Base-by-base conservation (phyloP, 768 basidiomycete species). In the Lactarius trivialis region DNA sequence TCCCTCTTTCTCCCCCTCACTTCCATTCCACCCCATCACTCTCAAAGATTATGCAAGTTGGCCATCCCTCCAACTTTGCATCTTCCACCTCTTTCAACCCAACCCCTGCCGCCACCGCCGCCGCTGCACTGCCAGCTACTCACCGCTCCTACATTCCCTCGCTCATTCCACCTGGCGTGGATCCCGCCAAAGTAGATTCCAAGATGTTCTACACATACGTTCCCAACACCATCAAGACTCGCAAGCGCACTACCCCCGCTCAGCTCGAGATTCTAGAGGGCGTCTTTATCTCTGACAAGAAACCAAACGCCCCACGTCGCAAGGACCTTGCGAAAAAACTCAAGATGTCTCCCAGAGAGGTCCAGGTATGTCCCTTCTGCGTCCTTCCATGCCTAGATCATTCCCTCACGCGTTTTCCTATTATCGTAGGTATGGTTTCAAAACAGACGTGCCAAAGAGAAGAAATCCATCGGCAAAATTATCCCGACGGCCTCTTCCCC, bases 141-240 rank as follows among this genome's bases (percentile, higher is more conserved):
- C 56, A 63, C 52, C 66, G 60, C 59, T 60, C 77, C 67, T 78
- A 75, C 71, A 76, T 78, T 71, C 76, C 79, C 68, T 76, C 76
- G 67, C 75, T 79, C 73, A 73, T 78, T 71, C 79, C 77, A 65
- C 79, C 77, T 1, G 78, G 76, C 60, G 76, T 82, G 72, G 88
- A 89, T 77, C 85, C 86, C 68, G 76, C 82, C 67, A 76, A 82
- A 55, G 85, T 86, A 73, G 88, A 90, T 80, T 87, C 89, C 71
- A 84, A 87, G 70, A 85, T 88, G 45, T 91, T 92, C 77, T 91
- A 87, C 68, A 86, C 89, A n/a, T 93, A 90, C 75, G 85, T 86
- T 56, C 91, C 91, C 60, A 91, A 91, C 76, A 88, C 95, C 77
- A 91, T 97, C 76, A 96, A 96, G 77, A 94, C 96, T 70, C 79